These are phyloP conservation scores for Diaporthe aspalathi DNA, from an alignment of 2,329 filamentous ascomycete species.

Conservation along the genomic window DNA sequence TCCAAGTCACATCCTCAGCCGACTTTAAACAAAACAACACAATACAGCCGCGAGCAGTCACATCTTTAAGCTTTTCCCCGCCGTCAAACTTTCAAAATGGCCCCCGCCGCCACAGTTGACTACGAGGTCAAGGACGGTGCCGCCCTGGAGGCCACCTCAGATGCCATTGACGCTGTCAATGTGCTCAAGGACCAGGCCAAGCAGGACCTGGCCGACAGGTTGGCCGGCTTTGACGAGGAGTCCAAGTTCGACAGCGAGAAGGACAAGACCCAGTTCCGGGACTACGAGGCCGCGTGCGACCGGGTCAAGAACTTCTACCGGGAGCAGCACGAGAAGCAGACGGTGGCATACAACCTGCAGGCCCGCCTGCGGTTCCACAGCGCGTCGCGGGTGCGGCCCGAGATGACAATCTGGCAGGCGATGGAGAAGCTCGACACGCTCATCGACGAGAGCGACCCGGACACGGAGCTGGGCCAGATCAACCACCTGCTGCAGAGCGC, in stretches of 20 bases:
- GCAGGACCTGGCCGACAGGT: slow-evolving; percentile 22
- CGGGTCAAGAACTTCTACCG: slow-evolving; percentile 89
- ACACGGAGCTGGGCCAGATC: slow-evolving; percentile 88
- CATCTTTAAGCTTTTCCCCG: background rate
- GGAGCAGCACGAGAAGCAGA: slow-evolving; percentile 78
- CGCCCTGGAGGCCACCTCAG: slow-evolving; percentile 50
- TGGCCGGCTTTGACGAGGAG: slow-evolving; percentile 39
- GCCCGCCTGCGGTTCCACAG: slow-evolving; percentile 78
- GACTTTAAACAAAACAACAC: background rate
- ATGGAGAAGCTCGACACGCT: slow-evolving; percentile 93
- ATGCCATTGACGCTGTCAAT: slow-evolving; percentile 51
- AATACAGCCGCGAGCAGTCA: background rate
- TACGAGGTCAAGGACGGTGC: slow-evolving; percentile 42
- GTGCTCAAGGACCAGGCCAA: slow-evolving; percentile 42
- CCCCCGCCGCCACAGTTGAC: slow-evolving; percentile 45
- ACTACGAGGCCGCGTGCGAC: slow-evolving; percentile 86
- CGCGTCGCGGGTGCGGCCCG: slow-evolving; percentile 69
- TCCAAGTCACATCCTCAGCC: background rate
- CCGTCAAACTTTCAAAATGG: slow-evolving; percentile 42
- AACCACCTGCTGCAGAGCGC: slow-evolving; percentile 90
- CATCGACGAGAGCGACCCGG: slow-evolving; percentile 91
- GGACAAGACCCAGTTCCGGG: slow-evolving; percentile 58
- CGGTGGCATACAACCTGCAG: slow-evolving; percentile 84
- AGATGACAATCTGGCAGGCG: slow-evolving; percentile 90
- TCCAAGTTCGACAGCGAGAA: slow-evolving; percentile 48